Evolutionary conservation across 139 green algal genomes (phyloP), one percentile per base, ranked within the genome.

Genomic region (Pycnococcus provasolii): DNA sequence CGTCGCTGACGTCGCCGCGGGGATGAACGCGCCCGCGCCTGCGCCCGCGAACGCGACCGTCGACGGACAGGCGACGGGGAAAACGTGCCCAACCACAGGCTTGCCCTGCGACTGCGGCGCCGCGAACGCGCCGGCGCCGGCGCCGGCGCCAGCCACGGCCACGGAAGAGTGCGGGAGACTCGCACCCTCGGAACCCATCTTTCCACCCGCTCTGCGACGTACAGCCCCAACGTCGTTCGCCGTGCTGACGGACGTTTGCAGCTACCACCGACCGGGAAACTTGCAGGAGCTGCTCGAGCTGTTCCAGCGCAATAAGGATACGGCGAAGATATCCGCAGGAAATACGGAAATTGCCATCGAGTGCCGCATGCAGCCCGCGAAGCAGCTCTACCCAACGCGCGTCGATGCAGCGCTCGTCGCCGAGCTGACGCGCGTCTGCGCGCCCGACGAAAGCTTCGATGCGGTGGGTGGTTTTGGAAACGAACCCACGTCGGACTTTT

Each of bases 281-380:
- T 68, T 97, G 74, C 47, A 80, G 8, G 52, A 81, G 60, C 79
- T 97, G 73, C 71, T 97, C 62, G 76, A 73, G 4, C 68, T 96
- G 11, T 67, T 61, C 46, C 26, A 37, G 15, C 11, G 1, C 26
- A 26, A 26, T 26, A 26, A 26, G 26, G 26, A 26, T 0, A 60
- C 76, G 1, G 84, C 86, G 1, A 86, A 87, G 76, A 46, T 97
- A 42, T 83, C 96, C 6, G 88, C 83, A 37, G 91, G 91, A 37
- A 97, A 97, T 79, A 95, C 88, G 1, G 91, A 97, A 77, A 86
- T 96, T 42, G 91, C 92, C 74, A 95, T 97, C 52, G 91, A 97
- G 73, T 84, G 95, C 79, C 95, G 94, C 80, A 96, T 98, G 83
- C 97, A 97, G 78, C 57, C 74, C 26, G 65, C 71, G 4, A 45